Evolutionary conservation across 352 stramenopile species (phyloP).

Genomic region (Phytophthora cajani): DNA sequence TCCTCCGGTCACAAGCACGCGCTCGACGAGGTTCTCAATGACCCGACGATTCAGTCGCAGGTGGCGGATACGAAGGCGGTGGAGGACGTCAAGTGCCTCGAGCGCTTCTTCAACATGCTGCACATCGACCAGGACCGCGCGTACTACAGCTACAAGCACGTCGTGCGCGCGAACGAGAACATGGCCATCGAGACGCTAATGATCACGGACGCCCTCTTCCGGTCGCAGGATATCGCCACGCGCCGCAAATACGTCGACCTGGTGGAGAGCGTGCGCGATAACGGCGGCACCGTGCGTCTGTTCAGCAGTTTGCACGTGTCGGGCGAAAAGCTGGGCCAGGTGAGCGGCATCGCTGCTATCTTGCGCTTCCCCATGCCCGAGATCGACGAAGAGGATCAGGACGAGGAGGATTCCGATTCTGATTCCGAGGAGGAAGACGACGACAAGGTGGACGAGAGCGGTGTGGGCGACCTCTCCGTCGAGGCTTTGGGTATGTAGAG

Average conservation of each 20-base stretch:
- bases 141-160: conserved; percentile 97
- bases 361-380: conserved; percentile 97
- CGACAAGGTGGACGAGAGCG: conserved; percentile 48
- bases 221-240: conserved; percentile 88
- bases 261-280: conserved; percentile 93
- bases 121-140: conserved; percentile 95
- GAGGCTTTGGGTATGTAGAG: conserved; percentile 69
- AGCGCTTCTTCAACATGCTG: conserved; percentile 97
- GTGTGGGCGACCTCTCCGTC: conserved; percentile 71
- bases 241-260: conserved; percentile 95
- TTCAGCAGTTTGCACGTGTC: conserved; percentile 97
- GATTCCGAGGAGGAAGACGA: conserved; percentile 52
- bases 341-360: conserved; percentile 96
- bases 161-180: conserved; percentile 91
- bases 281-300: conserved; percentile 92
- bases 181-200: conserved; percentile 95
- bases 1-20: conserved; percentile 98
- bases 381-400: conserved; percentile 92
- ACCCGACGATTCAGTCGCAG: conserved; percentile 91
- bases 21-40: conserved; percentile 96
- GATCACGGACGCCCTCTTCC: conserved; percentile 96
- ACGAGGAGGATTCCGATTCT: conserved; percentile 49
- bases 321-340: conserved; percentile 94
- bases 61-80: conserved; percentile 96
- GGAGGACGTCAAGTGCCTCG: conserved; percentile 91